Conservation (phyloP, 2,329 filamentous ascomycete species). For the Pseudonectria foliicola region DNA sequence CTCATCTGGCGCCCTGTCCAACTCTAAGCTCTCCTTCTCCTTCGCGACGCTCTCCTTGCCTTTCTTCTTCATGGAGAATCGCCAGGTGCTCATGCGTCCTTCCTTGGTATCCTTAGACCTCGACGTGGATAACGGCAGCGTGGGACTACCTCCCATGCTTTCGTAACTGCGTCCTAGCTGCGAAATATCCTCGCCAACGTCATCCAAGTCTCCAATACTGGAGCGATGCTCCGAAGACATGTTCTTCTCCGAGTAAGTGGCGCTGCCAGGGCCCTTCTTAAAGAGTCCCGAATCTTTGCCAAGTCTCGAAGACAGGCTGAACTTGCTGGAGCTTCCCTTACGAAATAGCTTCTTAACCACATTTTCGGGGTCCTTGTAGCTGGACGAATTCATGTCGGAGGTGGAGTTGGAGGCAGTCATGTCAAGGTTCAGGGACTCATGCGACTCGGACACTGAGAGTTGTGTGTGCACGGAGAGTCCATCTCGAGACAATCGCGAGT, state of each 20-base stretch:
- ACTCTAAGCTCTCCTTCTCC: conserved; percentile 47
- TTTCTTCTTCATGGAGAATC: conserved; percentile 55
- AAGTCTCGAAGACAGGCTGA: conserved; percentile 51
- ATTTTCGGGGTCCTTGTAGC: conserved; percentile 46
- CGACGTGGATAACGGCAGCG: conserved; percentile 44
- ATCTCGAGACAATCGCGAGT: conserved; percentile 50
- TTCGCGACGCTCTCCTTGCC: conserved; percentile 38
- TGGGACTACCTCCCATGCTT: conserved; percentile 49
- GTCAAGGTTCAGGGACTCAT: conserved; percentile 51
- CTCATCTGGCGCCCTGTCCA: conserved; percentile 33
- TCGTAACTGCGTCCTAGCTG: conserved; percentile 46
- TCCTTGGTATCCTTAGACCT: conserved; percentile 35
- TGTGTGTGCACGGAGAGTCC: conserved; percentile 51
- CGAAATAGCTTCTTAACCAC: conserved; percentile 55
- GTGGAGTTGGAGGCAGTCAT: conserved; percentile 48
- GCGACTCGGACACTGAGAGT: conserved; percentile 52
- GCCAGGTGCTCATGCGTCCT: conserved; percentile 44
- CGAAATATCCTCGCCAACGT: conserved; percentile 39
- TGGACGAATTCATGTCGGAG: conserved; percentile 43
- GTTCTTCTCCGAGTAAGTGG: conserved; percentile 51
- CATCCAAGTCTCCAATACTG: conserved; percentile 51
- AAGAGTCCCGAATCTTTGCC: conserved; percentile 49
- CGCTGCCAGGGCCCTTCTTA: conserved; percentile 53
- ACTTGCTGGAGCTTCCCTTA: conserved; percentile 60
- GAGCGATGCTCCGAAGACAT: conserved; percentile 46